Evolutionary conservation across 441 rosid genomes (phyloP), one percentile per base, ranked within the genome.

Genomic region (Erodium texanum): DNA sequence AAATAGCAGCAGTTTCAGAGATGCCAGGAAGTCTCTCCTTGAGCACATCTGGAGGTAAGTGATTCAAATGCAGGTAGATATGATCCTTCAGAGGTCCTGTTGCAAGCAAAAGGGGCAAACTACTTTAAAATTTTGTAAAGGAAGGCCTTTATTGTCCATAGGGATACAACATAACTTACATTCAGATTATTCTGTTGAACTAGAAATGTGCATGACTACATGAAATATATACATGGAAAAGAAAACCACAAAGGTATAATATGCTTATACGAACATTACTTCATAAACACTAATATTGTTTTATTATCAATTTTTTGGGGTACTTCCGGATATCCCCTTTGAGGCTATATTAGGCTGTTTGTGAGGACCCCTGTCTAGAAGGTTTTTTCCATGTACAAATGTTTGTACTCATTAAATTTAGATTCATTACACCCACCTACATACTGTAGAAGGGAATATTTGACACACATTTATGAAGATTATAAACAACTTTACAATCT

Each of bases 11-110:
- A 50, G 98, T 93, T 84, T 93, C 98, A 73, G 98, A 93, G 72
- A 93, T 93, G 75, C 98, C 98, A 52, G 96, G 97, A 69, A 93
- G 97, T 80, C 98, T 89, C 82, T 93, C 98, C 79, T 89, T 87
- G 36, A 93, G 88, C 64, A 90, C 98, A 70, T 93, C 98, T 3
- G 97, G 98, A 12, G 98, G 98, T 70, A 93, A 86, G 84, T 93
- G 98, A 72, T 93, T 93, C 79, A 90, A 66, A 73, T 93, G 98
- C 48, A 93, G 88, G 83, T 87, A 90, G 73, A 93, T 90, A 72
- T 93, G 98, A 71, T 93, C 98, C 90, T 87, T 93, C 78, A 83
- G 79, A 50, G 95, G 93, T 73, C 96, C 96, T 93, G 86, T 23
- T 20, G 27, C 61, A 67, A 23, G 66, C 10, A 45, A 10, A 45